Conservation (phyloP, 73 alveolate genomes). For the Paramecium pentaurelia region DNA sequence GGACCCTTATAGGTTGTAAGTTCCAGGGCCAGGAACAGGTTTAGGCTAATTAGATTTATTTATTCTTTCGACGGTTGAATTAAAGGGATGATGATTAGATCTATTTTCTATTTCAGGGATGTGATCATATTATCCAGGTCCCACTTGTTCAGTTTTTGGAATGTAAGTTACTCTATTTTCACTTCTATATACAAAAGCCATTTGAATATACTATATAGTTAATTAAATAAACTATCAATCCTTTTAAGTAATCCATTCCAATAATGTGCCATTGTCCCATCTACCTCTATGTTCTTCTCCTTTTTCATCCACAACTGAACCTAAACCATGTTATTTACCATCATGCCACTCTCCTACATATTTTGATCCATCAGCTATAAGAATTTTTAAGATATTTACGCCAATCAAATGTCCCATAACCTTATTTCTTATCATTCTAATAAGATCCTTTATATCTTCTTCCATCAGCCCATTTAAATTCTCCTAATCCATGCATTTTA, state of each 20-base stretch:
- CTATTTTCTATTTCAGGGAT: background rate
- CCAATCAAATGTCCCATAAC: conserved; percentile 65
- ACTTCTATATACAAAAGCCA: conserved; percentile 47
- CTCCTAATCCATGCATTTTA: conserved; percentile 69
- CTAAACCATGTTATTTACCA: conserved; percentile 73
- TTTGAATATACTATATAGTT: background rate
- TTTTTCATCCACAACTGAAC: conserved; percentile 27
- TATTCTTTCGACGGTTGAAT: background rate
- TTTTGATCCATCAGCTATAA: conserved; percentile 68
- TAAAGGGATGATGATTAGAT: background rate
- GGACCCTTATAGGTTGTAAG: background rate
- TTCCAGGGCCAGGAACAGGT: background rate
- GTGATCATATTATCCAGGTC: conserved; percentile 44
- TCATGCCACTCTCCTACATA: conserved; percentile 77
- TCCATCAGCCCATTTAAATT: conserved; percentile 70
- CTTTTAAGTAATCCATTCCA: conserved; percentile 50
- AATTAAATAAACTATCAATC: conserved; percentile 1
- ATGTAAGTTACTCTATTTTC: background rate
- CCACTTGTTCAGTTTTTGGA: background rate
- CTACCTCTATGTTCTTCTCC: conserved; percentile 40
- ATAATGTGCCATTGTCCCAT: conserved; percentile 60
- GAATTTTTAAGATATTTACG: background rate
- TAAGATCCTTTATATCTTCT: conserved; percentile 69
- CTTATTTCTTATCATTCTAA: conserved; percentile 63
- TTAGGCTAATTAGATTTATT: background rate